Base-by-base conservation (phyloP, 2,329 filamentous ascomycete genomes). In the Penicillium vulpinum region DNA sequence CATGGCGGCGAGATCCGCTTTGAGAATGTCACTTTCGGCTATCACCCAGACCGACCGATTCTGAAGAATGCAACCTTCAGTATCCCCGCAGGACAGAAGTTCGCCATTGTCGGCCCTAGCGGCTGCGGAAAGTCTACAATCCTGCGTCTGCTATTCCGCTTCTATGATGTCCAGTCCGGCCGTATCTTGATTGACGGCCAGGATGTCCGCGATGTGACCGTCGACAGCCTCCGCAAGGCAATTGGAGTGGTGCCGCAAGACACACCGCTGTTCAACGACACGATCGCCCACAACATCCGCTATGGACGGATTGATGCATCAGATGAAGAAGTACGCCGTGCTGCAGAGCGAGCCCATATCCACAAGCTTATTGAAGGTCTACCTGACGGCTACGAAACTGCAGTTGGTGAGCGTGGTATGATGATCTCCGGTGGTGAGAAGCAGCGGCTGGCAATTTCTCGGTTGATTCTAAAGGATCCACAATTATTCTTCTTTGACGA, bases 231-330 rank as follows among this genome's bases (percentile, higher is more conserved):
- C 28, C 87, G 94, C 7, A 85, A 85, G 62, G 84, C 89, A 2
- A 97, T 99, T 62, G 94, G 94, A 22, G 93, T 99, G 16, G 94
- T 99, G 0, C 94, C 94, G 0, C 95, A 99, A 73, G 94, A 99
- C 67, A 97, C 94, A 0, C 92, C 94, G 0, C 81, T 99, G 1
- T 99, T 99, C 81, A 99, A 99, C 73, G 92, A 96, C 70, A 94
- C 92, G 0, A 93, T 99, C 57, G 89, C 90, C 70, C 91, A 97
- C 74, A 99, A 99, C 72, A 96, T 99, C 68, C 88, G 87, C 61
- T 99, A 99, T 73, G 94, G 94, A 49, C 85, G 89, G 63, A 84
- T 97, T 61, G 85, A 86, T 45, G 92, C 93, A 0, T 82, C 87
- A 0, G 80, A 83, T 10, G 90, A 91, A 31, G 81, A 88, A 56